phyloP scores from a whole-genome alignment of 192 early-diverging fungal species.

The Linnemannia hyalina region DNA sequence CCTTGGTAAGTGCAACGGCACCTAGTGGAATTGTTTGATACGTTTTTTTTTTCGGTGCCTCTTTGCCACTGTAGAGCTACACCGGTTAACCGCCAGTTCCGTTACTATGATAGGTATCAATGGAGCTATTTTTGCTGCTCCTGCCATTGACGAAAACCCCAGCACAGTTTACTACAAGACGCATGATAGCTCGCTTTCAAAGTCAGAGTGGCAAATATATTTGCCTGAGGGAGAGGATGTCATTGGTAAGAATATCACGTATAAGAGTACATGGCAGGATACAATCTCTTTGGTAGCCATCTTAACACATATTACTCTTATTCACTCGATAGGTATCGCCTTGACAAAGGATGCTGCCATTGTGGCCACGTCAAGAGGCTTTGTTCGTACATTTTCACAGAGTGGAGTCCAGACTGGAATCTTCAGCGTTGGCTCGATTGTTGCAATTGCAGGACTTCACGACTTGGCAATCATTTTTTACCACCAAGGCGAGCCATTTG shows the following conservation, averaged over 20 bases:
- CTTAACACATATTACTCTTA: not conserved
- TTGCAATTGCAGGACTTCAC: slow-evolving; percentile 52
- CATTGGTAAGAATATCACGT: slow-evolving; percentile 47
- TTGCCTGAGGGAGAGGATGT: slow-evolving; percentile 79
- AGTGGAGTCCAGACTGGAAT: slow-evolving; percentile 86
- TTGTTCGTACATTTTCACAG: slow-evolving; percentile 82
- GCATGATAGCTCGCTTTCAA: slow-evolving; percentile 76
- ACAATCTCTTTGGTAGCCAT: not conserved
- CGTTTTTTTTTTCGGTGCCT: not conserved
- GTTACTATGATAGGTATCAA: slow-evolving; percentile 40
- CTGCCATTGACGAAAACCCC: slow-evolving; percentile 57
- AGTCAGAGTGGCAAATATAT: slow-evolving; percentile 82
- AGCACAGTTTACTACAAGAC: slow-evolving; percentile 81
- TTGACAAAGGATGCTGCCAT: slow-evolving; percentile 75
- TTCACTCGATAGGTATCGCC: slow-evolving; percentile 73
- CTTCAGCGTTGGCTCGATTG: slow-evolving; percentile 69
- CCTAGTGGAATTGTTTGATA: not conserved
- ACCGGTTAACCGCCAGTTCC: not conserved
- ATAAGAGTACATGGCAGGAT: not conserved
- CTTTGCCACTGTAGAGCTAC: not conserved
- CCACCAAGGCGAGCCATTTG: slow-evolving; percentile 41
- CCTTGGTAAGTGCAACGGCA: slow-evolving; percentile 57
- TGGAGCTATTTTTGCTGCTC: slow-evolving; percentile 83
- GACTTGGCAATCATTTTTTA: slow-evolving; percentile 61
- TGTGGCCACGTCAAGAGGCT: slow-evolving; percentile 79